phyloP scores from a whole-genome alignment of 2,329 filamentous ascomycete species.

The Fusarium pseudonygamai region DNA sequence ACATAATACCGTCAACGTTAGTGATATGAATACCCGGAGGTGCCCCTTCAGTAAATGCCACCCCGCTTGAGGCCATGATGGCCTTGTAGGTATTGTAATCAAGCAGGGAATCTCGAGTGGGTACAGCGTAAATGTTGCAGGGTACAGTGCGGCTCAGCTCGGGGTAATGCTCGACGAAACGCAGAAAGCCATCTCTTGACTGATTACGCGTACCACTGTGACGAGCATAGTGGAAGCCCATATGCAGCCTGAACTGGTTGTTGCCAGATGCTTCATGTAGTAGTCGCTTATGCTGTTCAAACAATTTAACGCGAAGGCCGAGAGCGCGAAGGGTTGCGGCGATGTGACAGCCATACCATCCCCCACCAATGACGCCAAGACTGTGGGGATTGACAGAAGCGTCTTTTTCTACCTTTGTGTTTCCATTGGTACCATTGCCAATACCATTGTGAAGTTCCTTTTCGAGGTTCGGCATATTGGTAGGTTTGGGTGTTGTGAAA shows the following conservation, averaged over 20 bases:
- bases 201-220: background rate
- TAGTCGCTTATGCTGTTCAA: background rate
- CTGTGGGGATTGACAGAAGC: background rate
- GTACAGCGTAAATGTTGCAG: background rate
- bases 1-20: background rate
- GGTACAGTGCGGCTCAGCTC: background rate
- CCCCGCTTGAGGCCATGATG: background rate
- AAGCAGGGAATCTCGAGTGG: background rate
- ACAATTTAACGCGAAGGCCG: background rate
- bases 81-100: background rate
- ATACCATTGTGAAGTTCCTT: background rate
- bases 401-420: background rate
- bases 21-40: background rate
- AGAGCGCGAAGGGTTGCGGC: background rate
- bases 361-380: background rate
- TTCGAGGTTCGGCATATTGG: background rate
- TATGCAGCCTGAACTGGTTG: conserved; percentile 3
- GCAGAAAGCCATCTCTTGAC: background rate
- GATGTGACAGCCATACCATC: conserved; percentile 8
- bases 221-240: conserved; percentile 6
- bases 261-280: conserved; percentile 7
- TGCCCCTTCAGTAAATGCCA: background rate
- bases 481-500: background rate
- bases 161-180: background rate
- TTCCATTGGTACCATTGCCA: background rate